phyloP scores from a whole-genome alignment of 2,329 filamentous ascomycete species.

The Arthrobotrys sphaeroides region DNA sequence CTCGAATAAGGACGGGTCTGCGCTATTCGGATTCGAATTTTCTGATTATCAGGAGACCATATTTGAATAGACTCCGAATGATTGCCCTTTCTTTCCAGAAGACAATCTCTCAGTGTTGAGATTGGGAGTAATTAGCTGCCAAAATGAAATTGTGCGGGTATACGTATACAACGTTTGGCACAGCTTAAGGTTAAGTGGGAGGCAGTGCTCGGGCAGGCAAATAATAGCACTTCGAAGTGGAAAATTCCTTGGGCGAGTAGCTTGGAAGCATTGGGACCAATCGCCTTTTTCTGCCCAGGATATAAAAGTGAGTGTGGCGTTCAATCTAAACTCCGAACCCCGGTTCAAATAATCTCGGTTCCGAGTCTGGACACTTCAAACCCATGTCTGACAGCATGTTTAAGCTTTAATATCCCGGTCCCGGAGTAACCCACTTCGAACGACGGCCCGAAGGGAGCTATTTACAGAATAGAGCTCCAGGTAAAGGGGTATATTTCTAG shows the following conservation, averaged over 20 bases:
- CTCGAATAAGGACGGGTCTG: not conserved
- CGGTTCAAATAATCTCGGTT: slow-evolving; percentile 39
- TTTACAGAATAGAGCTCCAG: not conserved
- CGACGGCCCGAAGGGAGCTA: slow-evolving; percentile 2
- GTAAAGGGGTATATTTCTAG: not conserved
- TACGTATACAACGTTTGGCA: no score
- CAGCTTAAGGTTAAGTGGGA: no score
- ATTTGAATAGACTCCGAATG: not conserved
- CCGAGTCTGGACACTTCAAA: not conserved
- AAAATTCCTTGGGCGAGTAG: not conserved
- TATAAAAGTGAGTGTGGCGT: slow-evolving; percentile 13
- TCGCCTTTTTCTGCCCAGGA: not conserved
- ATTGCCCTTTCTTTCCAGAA: no score
- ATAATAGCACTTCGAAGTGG: not conserved
- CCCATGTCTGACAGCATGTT: not conserved
- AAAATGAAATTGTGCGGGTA: no score
- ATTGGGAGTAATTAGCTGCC: no score
- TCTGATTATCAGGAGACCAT: not conserved
- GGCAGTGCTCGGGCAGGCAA: no score
- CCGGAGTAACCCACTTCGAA: slow-evolving; percentile 19
- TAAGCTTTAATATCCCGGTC: slow-evolving; percentile 26
- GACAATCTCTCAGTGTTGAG: no score
- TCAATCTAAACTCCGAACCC: slow-evolving; percentile 17
- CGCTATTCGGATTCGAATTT: slow-evolving; percentile 13
- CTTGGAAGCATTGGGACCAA: not conserved